Conservation (phyloP, 2,329 filamentous ascomycete species). For the Penicillium olsonii region DNA sequence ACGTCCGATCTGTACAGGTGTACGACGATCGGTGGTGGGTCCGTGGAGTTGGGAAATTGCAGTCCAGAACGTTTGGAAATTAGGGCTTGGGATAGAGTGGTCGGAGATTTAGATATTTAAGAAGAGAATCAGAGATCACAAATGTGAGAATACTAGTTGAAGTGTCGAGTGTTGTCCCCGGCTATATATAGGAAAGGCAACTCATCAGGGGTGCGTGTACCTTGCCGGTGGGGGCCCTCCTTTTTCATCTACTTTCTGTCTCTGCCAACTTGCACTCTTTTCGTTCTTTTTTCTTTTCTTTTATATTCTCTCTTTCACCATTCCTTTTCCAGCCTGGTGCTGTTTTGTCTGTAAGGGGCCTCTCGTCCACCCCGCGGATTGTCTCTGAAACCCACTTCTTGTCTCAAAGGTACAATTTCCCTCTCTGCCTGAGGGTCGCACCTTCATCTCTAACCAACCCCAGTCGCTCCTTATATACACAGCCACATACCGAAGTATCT, state of each 20-base stretch:
- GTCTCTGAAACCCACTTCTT: slow-evolving; percentile 18
- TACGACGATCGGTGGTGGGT: slow-evolving; percentile 7
- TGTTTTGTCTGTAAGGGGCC: slow-evolving; percentile 25
- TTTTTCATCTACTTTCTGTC: slow-evolving; percentile 4
- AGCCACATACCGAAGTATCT: slow-evolving; percentile 25
- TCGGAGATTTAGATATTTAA: too few species aligned
- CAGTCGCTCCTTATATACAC: slow-evolving; percentile 8
- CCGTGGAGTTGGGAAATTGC: slow-evolving; percentile 3
- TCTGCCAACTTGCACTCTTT: slow-evolving; percentile 5
- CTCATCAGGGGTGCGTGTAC: slow-evolving; percentile 3
- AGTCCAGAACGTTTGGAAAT: background rate
- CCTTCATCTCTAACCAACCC: background rate
- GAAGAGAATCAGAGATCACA: too few species aligned
- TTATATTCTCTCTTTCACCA: slow-evolving; percentile 10
- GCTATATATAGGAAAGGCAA: background rate
- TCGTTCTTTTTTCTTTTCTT: slow-evolving; percentile 16
- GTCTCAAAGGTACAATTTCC: slow-evolving; percentile 24
- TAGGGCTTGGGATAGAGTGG: background rate
- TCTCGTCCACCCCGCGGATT: slow-evolving; percentile 14
- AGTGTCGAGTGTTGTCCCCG: too few species aligned
- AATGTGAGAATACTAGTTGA: too few species aligned
- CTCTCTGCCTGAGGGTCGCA: background rate
- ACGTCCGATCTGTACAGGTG: background rate
- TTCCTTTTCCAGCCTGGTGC: slow-evolving; percentile 29
- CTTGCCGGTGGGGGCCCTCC: slow-evolving; percentile 3